Conservation (phyloP, 495 filamentous ascomycete genomes). For the Penicillium daleae region DNA sequence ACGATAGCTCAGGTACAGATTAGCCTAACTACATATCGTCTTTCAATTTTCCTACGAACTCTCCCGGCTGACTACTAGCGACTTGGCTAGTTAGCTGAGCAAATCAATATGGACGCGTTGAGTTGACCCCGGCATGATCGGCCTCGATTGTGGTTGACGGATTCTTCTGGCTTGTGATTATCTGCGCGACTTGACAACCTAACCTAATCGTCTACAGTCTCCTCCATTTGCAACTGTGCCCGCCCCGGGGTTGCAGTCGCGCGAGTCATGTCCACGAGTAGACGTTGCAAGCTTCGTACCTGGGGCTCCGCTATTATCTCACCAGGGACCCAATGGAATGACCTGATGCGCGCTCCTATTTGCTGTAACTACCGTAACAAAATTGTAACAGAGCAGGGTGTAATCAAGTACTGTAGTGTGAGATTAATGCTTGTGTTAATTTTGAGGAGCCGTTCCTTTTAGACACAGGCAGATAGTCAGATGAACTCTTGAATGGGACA, state of each 20-base stretch:
- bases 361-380: neutral
- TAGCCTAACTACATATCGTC: neutral
- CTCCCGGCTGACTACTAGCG: neutral
- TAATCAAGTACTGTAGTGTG: neutral
- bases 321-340: neutral
- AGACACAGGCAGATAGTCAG: neutral
- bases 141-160: neutral
- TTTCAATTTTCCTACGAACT: neutral
- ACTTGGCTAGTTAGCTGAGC: neutral
- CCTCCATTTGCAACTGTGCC: neutral
- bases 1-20: neutral
- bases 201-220: neutral
- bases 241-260: constrained; percentile 5
- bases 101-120: neutral
- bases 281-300: neutral
- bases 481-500: neutral
- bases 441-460: neutral
- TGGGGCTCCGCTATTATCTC: neutral
- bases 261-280: constrained; percentile 6
- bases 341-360: neutral
- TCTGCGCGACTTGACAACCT: neutral
- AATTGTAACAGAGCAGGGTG: neutral
- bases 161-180: neutral
- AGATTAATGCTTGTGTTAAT: neutral
- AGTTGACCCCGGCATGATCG: neutral